Evolutionary conservation across 1,284 basidiomycete genomes (phyloP).

Genomic region (Leccinum pachyderme): DNA sequence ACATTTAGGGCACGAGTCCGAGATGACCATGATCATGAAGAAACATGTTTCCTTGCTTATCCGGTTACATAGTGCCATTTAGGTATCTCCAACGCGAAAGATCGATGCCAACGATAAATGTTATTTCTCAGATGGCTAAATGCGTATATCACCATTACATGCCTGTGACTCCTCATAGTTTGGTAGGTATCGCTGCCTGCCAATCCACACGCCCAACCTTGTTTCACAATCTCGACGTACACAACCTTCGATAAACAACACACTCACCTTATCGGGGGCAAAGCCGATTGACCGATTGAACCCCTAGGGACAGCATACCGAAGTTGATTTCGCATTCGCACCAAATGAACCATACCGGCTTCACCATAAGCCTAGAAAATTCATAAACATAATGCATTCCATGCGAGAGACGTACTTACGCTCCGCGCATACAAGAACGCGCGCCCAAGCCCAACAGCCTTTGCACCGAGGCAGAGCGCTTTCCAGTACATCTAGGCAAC

Average conservation of each 20-base stretch:
- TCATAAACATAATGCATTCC: constrained; percentile 7
- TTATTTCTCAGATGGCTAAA: not conserved
- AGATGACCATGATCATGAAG: too few species aligned
- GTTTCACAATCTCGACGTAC: constrained; percentile 56
- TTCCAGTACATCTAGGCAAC: constrained; percentile 74
- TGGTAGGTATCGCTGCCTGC: constrained; percentile 42
- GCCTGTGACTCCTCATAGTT: constrained; percentile 18
- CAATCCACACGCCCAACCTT: constrained; percentile 67
- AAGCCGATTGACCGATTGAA: constrained; percentile 64
- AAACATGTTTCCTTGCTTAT: constrained; percentile 23
- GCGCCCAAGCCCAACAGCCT: constrained; percentile 85
- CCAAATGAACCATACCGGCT: constrained; percentile 74
- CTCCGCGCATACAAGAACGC: constrained; percentile 89
- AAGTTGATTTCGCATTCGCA: constrained; percentile 75
- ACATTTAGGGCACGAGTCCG: constrained; percentile 21
- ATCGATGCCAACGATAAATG: not conserved
- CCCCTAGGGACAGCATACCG: constrained; percentile 80
- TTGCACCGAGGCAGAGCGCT: constrained; percentile 88
- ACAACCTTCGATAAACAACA: not conserved
- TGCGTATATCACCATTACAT: not conserved
- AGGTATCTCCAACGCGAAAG: constrained; percentile 18
- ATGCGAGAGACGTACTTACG: constrained; percentile 40
- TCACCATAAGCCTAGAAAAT: constrained; percentile 73
- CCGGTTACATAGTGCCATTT: constrained; percentile 26
- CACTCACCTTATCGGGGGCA: constrained; percentile 75